Conservation (phyloP, 2,329 filamentous ascomycete genomes). For the Calonectria leucothoes region DNA sequence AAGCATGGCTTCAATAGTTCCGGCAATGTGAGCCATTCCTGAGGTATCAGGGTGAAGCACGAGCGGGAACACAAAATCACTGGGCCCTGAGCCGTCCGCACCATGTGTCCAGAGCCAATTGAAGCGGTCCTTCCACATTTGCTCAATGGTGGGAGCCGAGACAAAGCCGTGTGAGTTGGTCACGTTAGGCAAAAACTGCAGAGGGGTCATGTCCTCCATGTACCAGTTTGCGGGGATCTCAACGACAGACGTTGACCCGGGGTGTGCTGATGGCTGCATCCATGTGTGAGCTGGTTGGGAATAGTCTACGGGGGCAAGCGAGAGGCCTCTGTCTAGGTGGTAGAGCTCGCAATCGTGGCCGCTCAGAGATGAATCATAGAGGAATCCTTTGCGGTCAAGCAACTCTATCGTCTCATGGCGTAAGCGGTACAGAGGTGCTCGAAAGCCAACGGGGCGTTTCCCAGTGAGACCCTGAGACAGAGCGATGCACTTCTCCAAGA, state of each 20-base stretch:
- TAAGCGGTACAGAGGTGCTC: slow-evolving; percentile 10
- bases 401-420: neutral
- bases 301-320: slow-evolving; percentile 3
- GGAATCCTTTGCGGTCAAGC: neutral
- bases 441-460: neutral
- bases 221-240: slow-evolving; percentile 29
- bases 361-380: slow-evolving; percentile 6
- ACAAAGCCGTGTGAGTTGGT: slow-evolving; percentile 22
- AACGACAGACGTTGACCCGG: neutral
- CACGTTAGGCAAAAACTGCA: slow-evolving; percentile 25
- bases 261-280: slow-evolving; percentile 9
- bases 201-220: slow-evolving; percentile 27
- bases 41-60: slow-evolving; percentile 24
- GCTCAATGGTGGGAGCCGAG: neutral
- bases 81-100: slow-evolving; percentile 5
- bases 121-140: slow-evolving; percentile 23
- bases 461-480: neutral
- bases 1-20: slow-evolving; percentile 18
- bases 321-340: neutral
- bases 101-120: slow-evolving; percentile 15
- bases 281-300: slow-evolving; percentile 3
- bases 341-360: neutral
- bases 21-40: slow-evolving; percentile 22
- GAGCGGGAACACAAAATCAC: slow-evolving; percentile 19
- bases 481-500: slow-evolving; percentile 8